phyloP scores from a whole-genome alignment of 2,329 filamentous ascomycete genomes.

The Aspergillus amoenus region DNA sequence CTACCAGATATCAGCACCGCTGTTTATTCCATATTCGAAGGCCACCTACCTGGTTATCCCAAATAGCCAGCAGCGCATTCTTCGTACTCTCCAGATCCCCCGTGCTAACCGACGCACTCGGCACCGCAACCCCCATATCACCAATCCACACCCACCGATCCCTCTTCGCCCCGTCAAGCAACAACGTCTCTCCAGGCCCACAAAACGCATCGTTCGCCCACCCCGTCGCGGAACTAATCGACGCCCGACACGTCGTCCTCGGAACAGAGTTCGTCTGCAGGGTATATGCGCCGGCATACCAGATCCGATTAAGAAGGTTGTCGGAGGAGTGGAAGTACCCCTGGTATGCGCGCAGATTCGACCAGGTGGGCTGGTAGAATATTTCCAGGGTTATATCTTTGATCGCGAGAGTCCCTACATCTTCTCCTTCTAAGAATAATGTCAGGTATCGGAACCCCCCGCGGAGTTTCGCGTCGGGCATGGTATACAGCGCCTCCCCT shows the following conservation, averaged over 20 bases:
- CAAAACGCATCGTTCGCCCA: slow-evolving; percentile 44
- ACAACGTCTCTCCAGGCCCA: slow-evolving; percentile 42
- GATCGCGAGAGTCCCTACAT: slow-evolving; percentile 34
- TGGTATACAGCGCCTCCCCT: slow-evolving; percentile 36
- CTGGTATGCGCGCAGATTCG: slow-evolving; percentile 53
- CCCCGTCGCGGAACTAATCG: slow-evolving; percentile 29
- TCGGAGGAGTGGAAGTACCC: slow-evolving; percentile 55
- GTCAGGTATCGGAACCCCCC: slow-evolving; percentile 49
- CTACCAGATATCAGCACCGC: too few species aligned
- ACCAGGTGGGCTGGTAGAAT: slow-evolving; percentile 52
- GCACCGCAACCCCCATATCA: slow-evolving; percentile 53
- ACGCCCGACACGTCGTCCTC: slow-evolving; percentile 37
- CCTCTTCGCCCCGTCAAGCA: slow-evolving; percentile 46
- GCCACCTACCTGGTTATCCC: slow-evolving; percentile 20
- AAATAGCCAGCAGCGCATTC: slow-evolving; percentile 48
- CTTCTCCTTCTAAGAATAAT: slow-evolving; percentile 34
- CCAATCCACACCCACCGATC: slow-evolving; percentile 49
- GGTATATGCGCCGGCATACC: slow-evolving; percentile 58
- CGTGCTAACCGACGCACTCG: slow-evolving; percentile 43
- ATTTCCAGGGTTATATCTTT: slow-evolving; percentile 45
- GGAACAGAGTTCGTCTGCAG: slow-evolving; percentile 49
- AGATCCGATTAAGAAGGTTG: slow-evolving; percentile 55
- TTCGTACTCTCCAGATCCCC: slow-evolving; percentile 48
- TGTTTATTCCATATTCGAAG: too few species aligned
- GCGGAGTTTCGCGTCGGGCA: slow-evolving; percentile 41